Evolutionary conservation across 2,329 filamentous ascomycete genomes (phyloP), one percentile per base, ranked within the genome.

Genomic region (Penicillium psychrosexuale): DNA sequence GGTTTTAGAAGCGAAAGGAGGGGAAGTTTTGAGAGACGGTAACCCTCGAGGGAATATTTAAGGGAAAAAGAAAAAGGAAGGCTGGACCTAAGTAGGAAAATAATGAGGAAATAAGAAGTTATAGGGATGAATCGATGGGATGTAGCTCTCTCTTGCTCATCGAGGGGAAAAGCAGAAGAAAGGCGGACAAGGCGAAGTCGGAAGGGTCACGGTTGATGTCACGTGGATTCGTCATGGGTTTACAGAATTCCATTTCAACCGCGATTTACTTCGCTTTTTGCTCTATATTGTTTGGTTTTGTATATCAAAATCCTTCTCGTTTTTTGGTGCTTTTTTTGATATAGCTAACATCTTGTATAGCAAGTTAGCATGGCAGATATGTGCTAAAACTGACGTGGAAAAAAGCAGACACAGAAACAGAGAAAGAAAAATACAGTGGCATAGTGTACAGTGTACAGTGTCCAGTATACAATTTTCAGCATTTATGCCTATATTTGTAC

Each of bases 171-270:
- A 63, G 62, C 61, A 65, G 55, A 57, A 62, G 61, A 56, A 62
- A 59, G 58, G 53, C 45, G 61, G 53, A 57, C 45, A 63, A 59
- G 54, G 37, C 39, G 57, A 51, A 55, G 51, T 60, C 27, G 52
- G 47, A 63, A 59, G 58, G 68, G 67, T 69, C 62, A 67, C 60
- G 59, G 55, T 57, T 49, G 49, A 55, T 60, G 62, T 72, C 69
- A 72, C 69, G 69, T 72, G 69, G 63, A 62, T 68, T 66, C 67
- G 66, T 70, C 67, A 71, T 69, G 63, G 63, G 64, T 62, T 66
- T 63, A 61, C 60, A 63, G 61, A 57, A 63, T 38, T 33, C 45
- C 56, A 38, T 27, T 51, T 31, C 47, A 5, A 37, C n/a, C 39
- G 22, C 3, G 6, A 19, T 45, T 36, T 28, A 45, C 13, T 51